Base-by-base conservation (phyloP, 495 filamentous ascomycete genomes). In the Evansstolkia leycettana region DNA sequence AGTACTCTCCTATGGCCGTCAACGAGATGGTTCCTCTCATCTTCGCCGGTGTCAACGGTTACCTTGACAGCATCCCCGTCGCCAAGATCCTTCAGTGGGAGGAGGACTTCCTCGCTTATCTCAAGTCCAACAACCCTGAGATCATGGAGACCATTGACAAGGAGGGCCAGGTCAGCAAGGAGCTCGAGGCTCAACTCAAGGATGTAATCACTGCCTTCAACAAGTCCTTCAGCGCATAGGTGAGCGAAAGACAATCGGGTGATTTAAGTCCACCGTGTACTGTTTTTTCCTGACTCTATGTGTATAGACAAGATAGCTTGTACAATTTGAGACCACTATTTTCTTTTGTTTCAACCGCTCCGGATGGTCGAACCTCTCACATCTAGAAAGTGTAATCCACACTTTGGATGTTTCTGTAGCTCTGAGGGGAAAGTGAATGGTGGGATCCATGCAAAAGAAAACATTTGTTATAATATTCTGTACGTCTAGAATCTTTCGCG, bases 1-100 rank as follows among this genome's bases (percentile, higher is more conserved):
- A 98, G 72, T 98, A 96, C 78, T 79, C 78, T 25, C 90, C 90
- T 51, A 96, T 96, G 90, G 83, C 85, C 51, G 90, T 96, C 50
- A 84, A 88, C 73, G 90, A 96, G 69, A 95, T 96, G 87, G 90
- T 98, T 70, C 90, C 90, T 45, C 79, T 98, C 43, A 96, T 98
- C 73, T 98, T 80, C 70, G 90, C 90, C 51, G 90, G 90, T 88
- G 85, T 98, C 65, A 98, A 98, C 65, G 90, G 90, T 69, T 70
- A 73, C 67, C 79, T 95, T 43, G 88, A 95, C 70, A 60, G 46
- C 45, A 75, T 95, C 46, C 88, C 88, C 40, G 88, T 94, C 48
- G 60, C 44, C 69, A 88, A 82, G 76, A 79, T 95, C 55, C 76
- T 87, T 40, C 60, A 70, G 51, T 95, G 90, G 83, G 90, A 98